Percentiles rank a stretch among this genome's conserved stretches.
Conservation (phyloP, 163 green algal species). For the Volvox carteri region DNA sequence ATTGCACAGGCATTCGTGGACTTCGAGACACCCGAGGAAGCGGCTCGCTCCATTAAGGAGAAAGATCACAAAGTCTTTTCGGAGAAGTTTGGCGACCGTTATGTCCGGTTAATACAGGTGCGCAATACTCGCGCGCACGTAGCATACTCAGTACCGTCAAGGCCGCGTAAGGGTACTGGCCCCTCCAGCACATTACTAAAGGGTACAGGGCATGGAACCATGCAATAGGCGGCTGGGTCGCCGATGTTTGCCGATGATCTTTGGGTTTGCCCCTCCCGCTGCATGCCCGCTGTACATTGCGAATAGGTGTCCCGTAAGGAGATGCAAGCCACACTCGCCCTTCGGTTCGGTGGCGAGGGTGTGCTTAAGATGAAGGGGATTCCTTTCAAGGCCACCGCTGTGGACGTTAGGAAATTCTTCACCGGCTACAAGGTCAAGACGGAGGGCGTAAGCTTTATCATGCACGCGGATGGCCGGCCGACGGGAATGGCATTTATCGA, state of each 20-base stretch:
- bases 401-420: slow-evolving; percentile 70
- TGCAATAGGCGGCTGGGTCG: too few species aligned
- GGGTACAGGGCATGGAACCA: too few species aligned
- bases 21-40: slow-evolving; percentile 77
- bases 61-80: slow-evolving; percentile 80
- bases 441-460: slow-evolving; percentile 79
- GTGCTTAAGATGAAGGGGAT: slow-evolving; percentile 82
- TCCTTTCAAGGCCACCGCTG: slow-evolving; percentile 73
- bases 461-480: slow-evolving; percentile 75
- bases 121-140: too few species aligned
- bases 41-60: slow-evolving; percentile 67
- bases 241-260: too few species aligned
- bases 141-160: too few species aligned
- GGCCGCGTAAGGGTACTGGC: too few species aligned
- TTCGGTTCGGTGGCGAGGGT: slow-evolving; percentile 79
- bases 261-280: too few species aligned
- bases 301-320: slow-evolving; percentile 77
- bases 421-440: slow-evolving; percentile 73
- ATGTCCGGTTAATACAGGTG: slow-evolving; percentile 78
- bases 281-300: too few species aligned
- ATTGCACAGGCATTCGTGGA: slow-evolving; percentile 77
- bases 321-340: slow-evolving; percentile 79
- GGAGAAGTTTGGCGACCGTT: slow-evolving; percentile 77
- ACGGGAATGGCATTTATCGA: slow-evolving; percentile 79
- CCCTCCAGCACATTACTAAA: too few species aligned